A percentile compares a stretch with the other conserved stretches of the same genome.
These are phyloP conservation scores for Botrytis pseudocinerea DNA, from an alignment of 2,329 filamentous ascomycete genomes.

Conservation along the genomic window DNA sequence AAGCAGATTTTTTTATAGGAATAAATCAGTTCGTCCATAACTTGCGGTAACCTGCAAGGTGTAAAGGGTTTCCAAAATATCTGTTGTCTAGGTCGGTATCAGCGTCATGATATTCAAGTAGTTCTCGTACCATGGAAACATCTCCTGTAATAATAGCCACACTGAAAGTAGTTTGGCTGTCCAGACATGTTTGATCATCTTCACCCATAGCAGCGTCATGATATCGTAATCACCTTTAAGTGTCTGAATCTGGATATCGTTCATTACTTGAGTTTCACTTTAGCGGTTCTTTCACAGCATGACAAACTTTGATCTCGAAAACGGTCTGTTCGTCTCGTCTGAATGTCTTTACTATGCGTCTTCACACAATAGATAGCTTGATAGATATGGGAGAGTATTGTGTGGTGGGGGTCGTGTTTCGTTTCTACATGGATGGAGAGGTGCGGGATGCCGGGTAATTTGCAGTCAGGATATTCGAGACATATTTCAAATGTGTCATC, in stretches of 20 bases:
- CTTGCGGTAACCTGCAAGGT: not conserved
- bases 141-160: not conserved
- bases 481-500: not conserved
- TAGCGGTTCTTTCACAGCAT: not conserved
- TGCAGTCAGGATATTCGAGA: not conserved
- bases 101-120: not conserved
- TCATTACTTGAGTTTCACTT: not conserved
- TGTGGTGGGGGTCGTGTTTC: not conserved
- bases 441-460: not conserved
- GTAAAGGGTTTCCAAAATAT: not conserved
- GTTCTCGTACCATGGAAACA: not conserved
- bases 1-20: not conserved
- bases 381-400: not conserved
- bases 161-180: not conserved
- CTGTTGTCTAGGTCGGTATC: not conserved
- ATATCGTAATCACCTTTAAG: not conserved
- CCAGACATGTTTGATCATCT: not conserved
- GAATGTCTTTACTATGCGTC: not conserved
- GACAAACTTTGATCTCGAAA: not conserved
- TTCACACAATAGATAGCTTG: not conserved
- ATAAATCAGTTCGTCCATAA: not conserved
- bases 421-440: not conserved
- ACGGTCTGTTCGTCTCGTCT: not conserved
- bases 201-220: not conserved
- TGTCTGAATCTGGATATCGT: too few relatives aligned